phyloP scores from a whole-genome alignment of 164 flowering plant genomes.

The Dillenia suffruticosa region DNA sequence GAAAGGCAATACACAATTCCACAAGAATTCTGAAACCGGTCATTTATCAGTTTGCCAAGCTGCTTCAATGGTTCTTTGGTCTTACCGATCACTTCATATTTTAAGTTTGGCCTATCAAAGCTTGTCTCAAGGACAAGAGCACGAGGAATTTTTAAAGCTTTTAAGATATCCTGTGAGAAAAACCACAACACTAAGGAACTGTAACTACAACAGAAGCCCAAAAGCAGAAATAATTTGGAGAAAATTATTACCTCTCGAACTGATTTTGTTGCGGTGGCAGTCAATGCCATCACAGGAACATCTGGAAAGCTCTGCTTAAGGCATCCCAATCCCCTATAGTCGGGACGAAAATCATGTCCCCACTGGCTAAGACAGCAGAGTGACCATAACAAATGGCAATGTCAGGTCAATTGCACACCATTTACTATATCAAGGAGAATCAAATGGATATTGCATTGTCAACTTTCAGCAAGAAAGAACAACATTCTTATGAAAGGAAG shows the following conservation, averaged over 20 bases:
- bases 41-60: slow-evolving; percentile 64
- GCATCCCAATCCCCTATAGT: slow-evolving; percentile 79
- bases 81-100: slow-evolving; percentile 82
- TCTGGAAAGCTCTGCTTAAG: slow-evolving; percentile 82
- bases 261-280: slow-evolving; percentile 89
- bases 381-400: not conserved
- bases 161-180: slow-evolving; percentile 69
- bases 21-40: slow-evolving; percentile 57
- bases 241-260: slow-evolving; percentile 64
- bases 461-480: too few relatives aligned
- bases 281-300: slow-evolving; percentile 93
- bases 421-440: not conserved
- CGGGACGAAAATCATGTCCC: slow-evolving; percentile 99
- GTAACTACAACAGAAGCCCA: not conserved
- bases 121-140: slow-evolving; percentile 89
- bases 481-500: too few relatives aligned
- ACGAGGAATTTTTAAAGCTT: slow-evolving; percentile 66
- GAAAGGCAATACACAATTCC: slow-evolving; percentile 97
- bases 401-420: not conserved
- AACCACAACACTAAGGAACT: slow-evolving; percentile 4
- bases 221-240: not conserved
- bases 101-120: slow-evolving; percentile 95
- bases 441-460: not conserved
- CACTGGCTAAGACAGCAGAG: slow-evolving; percentile 64
- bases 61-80: slow-evolving; percentile 77